Evolutionary conservation across 75 land plant genomes (phyloP).

Genomic region (Ceratopteris richardii): DNA sequence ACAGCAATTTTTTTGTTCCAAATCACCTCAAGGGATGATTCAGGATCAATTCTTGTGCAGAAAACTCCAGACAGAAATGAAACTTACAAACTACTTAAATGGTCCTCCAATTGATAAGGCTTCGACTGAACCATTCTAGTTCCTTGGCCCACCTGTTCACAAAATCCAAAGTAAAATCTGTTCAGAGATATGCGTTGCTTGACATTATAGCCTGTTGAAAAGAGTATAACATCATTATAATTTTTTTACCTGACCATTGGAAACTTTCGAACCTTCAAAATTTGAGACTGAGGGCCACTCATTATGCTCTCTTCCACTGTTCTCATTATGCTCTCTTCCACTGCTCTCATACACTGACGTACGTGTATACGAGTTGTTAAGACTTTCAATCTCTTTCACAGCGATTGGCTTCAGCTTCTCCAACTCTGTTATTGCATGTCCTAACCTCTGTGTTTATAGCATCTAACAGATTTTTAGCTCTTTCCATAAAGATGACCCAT

Average conservation of each 20-base stretch:
- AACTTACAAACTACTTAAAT: constrained; percentile 36
- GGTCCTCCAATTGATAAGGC: constrained; percentile 18
- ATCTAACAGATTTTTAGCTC: too few species aligned
- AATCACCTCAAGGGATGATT: too few species aligned
- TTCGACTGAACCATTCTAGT: constrained; percentile 14
- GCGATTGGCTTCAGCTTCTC: constrained; percentile 69
- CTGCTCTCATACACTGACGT: constrained; percentile 3
- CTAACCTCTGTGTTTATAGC: constrained; percentile 32
- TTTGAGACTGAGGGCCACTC: constrained; percentile 21
- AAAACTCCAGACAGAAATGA: neutral
- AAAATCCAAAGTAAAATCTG: constrained; percentile 10
- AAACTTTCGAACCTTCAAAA: constrained; percentile 6
- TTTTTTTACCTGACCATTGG: constrained; percentile 21
- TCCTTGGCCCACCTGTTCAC: constrained; percentile 1
- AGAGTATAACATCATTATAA: too few species aligned
- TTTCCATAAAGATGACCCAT: neutral
- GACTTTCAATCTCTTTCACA: constrained; percentile 35
- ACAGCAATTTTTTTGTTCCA: too few species aligned
- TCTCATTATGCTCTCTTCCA: constrained; percentile 10
- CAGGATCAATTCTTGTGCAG: too few species aligned
- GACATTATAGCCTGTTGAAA: too few species aligned
- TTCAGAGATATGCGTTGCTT: too few species aligned
- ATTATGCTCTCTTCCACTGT: constrained; percentile 5
- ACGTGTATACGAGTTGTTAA: constrained; percentile 27
- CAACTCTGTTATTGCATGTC: constrained; percentile 51